Evolutionary conservation across 345 rosid genomes (phyloP).

Genomic region (Alliaria petiolata): DNA sequence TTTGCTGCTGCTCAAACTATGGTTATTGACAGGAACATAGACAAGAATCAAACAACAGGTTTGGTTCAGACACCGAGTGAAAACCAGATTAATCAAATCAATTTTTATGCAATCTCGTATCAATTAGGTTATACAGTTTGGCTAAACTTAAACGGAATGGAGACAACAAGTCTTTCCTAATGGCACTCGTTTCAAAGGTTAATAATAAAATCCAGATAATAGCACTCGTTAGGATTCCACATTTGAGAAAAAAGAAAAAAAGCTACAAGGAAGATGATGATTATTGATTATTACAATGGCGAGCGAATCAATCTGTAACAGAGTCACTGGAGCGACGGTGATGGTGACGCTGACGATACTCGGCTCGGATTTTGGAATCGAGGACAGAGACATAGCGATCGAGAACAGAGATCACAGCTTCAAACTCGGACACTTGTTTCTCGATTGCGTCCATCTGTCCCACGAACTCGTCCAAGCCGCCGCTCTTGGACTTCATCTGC

Average conservation of each 20-base stretch:
- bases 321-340: slow-evolving; percentile 13
- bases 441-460: slow-evolving; percentile 71
- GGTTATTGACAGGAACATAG: neutral
- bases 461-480: slow-evolving; percentile 67
- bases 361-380: slow-evolving; percentile 60
- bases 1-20: neutral
- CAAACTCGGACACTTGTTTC: slow-evolving; percentile 72
- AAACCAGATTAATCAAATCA: neutral
- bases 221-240: neutral
- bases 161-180: too few species aligned
- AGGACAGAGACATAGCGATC: slow-evolving; percentile 66
- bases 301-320: slow-evolving; percentile 4
- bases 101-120: neutral
- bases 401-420: slow-evolving; percentile 72
- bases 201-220: neutral
- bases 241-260: neutral
- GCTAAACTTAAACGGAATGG: neutral
- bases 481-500: slow-evolving; percentile 66
- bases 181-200: too few species aligned
- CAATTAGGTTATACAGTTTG: neutral
- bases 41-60: neutral
- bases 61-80: neutral
- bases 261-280: neutral
- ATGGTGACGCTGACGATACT: slow-evolving; percentile 33
- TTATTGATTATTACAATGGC: neutral